Conservation (phyloP, 805 yeast genomes). For the Saccharomycopsis javanensis region DNA sequence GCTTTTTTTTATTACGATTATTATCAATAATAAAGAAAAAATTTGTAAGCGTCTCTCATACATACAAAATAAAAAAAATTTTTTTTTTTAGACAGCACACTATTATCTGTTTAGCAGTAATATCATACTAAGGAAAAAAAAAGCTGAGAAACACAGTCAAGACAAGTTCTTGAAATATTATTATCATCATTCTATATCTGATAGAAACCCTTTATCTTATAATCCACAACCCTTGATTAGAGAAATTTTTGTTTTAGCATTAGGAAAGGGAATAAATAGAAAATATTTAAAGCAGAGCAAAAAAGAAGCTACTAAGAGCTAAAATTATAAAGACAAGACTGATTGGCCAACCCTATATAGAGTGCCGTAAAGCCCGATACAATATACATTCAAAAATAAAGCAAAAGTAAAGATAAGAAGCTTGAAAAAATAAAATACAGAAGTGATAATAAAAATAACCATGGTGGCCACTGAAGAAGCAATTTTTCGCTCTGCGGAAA, state of each 20-base stretch:
- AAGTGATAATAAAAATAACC: not conserved
- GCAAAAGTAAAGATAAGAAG: not conserved
- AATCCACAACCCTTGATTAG: not conserved
- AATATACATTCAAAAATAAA: not conserved
- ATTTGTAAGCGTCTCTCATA: too few relatives aligned
- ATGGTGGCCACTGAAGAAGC: slow-evolving; percentile 14
- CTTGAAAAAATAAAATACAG: not conserved
- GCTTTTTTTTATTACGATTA: too few relatives aligned
- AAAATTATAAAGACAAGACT: too few relatives aligned
- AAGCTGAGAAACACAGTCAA: not conserved
- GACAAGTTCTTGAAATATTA: too few relatives aligned
- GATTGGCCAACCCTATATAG: too few relatives aligned
- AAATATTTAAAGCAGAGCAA: too few relatives aligned
- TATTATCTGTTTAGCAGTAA: not conserved
- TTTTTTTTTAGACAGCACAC: not conserved
- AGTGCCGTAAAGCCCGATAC: too few relatives aligned
- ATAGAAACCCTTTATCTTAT: too few relatives aligned
- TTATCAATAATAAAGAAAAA: not conserved
- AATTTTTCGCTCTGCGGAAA: slow-evolving; percentile 34
- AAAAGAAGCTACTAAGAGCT: too few relatives aligned
- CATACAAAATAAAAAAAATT: not conserved
- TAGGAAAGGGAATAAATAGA: not conserved
- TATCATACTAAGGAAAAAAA: not conserved
- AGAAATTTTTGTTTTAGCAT: not conserved
- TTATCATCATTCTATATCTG: too few relatives aligned